Conservation (phyloP, 2,329 filamentous ascomycete genomes). For the Talaromyces sp. region DNA sequence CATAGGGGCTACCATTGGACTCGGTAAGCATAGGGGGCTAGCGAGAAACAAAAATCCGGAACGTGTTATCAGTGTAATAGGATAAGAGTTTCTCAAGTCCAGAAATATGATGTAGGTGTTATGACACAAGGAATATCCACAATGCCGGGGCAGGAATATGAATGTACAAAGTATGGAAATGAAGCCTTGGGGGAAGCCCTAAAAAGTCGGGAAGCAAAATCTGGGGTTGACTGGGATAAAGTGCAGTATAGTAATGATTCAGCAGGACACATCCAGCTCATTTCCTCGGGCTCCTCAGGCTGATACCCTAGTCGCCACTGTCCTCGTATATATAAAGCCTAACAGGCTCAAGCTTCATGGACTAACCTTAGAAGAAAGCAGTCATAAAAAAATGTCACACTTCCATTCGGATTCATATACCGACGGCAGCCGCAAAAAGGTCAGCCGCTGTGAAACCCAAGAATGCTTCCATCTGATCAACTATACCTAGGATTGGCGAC, state of each 20-base stretch:
- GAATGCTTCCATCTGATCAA: constrained; percentile 38
- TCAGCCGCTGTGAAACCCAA: constrained; percentile 44
- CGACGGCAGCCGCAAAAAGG: constrained; percentile 36
- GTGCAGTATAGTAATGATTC: constrained; percentile 4
- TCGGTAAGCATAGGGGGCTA: constrained; percentile 31
- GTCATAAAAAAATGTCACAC: constrained; percentile 22
- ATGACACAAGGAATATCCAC: constrained; percentile 5
- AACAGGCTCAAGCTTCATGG: constrained; percentile 24
- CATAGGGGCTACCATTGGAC: constrained; percentile 25
- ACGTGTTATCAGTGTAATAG: not conserved
- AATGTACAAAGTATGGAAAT: constrained; percentile 2
- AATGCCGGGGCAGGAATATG: constrained; percentile 3
- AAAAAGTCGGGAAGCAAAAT: not conserved
- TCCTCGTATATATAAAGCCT: constrained; percentile 19
- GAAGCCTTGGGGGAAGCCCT: not conserved
- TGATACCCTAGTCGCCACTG: not conserved
- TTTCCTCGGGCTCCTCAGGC: constrained; percentile 2
- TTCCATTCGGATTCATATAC: constrained; percentile 35
- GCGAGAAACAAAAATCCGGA: not conserved
- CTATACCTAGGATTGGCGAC: constrained; percentile 30
- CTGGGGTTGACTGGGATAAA: constrained; percentile 5
- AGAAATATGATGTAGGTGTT: not conserved
- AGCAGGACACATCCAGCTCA: constrained; percentile 11
- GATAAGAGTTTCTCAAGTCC: not conserved
- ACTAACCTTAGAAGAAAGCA: constrained; percentile 4